These are phyloP conservation scores for Sonneratia alba DNA, from an alignment of 345 rosid genomes.

Conservation along the genomic window DNA sequence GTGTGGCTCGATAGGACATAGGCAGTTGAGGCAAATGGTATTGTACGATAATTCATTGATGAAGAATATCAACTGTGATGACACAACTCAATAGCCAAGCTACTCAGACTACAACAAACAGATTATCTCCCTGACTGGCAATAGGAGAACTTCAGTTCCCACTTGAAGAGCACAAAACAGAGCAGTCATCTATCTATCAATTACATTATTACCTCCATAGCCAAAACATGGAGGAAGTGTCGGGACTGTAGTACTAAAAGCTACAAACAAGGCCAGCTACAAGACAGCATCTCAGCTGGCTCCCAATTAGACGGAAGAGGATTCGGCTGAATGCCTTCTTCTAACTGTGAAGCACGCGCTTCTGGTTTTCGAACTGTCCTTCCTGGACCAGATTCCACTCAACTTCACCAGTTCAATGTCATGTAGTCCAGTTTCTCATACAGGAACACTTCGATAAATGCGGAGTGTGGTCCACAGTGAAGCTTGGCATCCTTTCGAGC, in stretches of 20 bases:
- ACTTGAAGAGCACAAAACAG: constrained; percentile 7
- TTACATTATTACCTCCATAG: neutral
- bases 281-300: neutral
- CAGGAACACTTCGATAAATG: constrained; percentile 61
- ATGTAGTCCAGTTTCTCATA: constrained; percentile 14
- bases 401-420: neutral
- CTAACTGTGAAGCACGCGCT: neutral
- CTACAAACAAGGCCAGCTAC: neutral
- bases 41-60: too few species aligned
- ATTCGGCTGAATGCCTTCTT: neutral
- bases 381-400: too few species aligned
- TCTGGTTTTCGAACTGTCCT: too few species aligned
- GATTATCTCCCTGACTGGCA: neutral
- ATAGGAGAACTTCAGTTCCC: constrained; percentile 7
- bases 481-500: constrained; percentile 65
- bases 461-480: constrained; percentile 84
- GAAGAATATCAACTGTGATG: too few species aligned
- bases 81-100: too few species aligned
- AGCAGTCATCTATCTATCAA: neutral
- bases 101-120: neutral
- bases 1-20: too few species aligned
- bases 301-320: neutral
- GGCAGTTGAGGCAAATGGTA: too few species aligned
- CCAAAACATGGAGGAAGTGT: neutral
- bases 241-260: neutral